Evolutionary conservation across 2,329 filamentous ascomycete genomes (phyloP), one percentile per base, ranked within the genome.

Genomic region (Xylaria sp.): DNA sequence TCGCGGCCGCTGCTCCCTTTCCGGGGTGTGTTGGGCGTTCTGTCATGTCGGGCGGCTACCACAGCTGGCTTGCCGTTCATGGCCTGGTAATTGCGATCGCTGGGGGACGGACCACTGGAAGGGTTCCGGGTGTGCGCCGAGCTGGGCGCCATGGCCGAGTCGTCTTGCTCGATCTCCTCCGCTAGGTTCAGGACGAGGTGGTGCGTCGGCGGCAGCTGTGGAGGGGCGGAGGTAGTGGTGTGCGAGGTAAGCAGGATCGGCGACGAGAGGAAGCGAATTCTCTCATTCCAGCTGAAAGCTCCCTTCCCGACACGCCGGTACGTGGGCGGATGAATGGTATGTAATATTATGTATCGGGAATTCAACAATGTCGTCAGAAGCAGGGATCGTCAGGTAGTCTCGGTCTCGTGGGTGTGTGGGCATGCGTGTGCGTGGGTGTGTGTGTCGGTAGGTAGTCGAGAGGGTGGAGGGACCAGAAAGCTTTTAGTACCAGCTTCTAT

Each of bases 1-100:
- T 88, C 84, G 61, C 86, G 83, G 37, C 77, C 81, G 49, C 70
- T 66, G 50, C 68, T 78, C 63, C 84, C 84, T 20, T 89, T 83
- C 61, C 82, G 84, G 17, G 86, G 85, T 40, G 82, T 85, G 50
- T 79, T 78, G 54, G 78, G 75, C 68, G 48, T 73, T 66, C 75
- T 74, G 61, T 79, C 80, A 60, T 75, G 75, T 60, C 66, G 59
- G 16, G 73, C 69, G 50, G 72, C 74, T 61, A 70, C 73, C 39
- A 69, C 68, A 42, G 71, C 68, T 47, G 71, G 66, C 50, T 72
- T 74, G 60, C 74, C 76, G 73, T 80, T 81, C 47, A 68, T 63
- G 9, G 52, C 53, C 50, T 76, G 74, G 63, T 76, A 74, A 54
- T 72, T 71, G 52, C 71, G 71, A 52, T 76, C 72, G 63, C 64